Evolutionary conservation across 768 basidiomycete species (phyloP).

Genomic region (Lentinula boryana): DNA sequence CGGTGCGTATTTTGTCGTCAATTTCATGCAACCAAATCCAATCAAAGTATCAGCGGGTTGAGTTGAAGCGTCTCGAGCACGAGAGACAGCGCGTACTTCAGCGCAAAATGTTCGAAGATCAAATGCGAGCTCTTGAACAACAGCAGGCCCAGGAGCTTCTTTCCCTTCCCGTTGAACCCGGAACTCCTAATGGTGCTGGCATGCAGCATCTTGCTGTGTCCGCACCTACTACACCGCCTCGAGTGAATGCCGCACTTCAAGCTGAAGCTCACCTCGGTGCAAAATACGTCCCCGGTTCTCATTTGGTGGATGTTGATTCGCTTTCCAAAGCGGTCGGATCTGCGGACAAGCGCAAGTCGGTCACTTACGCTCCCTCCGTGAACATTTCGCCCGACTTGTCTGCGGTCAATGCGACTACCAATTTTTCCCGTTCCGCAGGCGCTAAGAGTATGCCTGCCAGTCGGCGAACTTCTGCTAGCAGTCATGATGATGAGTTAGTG

Average conservation of each 20-base stretch:
- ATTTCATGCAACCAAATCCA: background rate
- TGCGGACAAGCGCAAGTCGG: slow-evolving; percentile 80
- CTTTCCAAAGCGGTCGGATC: slow-evolving; percentile 67
- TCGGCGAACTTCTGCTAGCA: slow-evolving; percentile 83
- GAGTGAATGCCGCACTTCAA: slow-evolving; percentile 65
- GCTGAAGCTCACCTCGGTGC: slow-evolving; percentile 43
- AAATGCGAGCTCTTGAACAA: slow-evolving; percentile 90
- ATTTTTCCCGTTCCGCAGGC: slow-evolving; percentile 61
- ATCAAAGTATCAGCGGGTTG: slow-evolving; percentile 56
- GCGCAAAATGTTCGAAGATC: slow-evolving; percentile 90
- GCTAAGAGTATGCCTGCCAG: slow-evolving; percentile 94
- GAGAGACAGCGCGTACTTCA: slow-evolving; percentile 85
- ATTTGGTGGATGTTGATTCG: slow-evolving; percentile 53
- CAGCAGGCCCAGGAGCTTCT: slow-evolving; percentile 86
- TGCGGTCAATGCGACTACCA: slow-evolving; percentile 28
- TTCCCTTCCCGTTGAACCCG: slow-evolving; percentile 59
- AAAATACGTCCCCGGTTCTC: slow-evolving; percentile 36
- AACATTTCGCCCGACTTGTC: slow-evolving; percentile 67
- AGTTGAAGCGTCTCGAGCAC: slow-evolving; percentile 87
- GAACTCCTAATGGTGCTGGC: slow-evolving; percentile 30
- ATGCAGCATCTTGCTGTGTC: slow-evolving; percentile 81
- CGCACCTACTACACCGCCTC: slow-evolving; percentile 83
- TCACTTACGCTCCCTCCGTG: slow-evolving; percentile 76
- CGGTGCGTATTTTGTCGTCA: slow-evolving; percentile 44
- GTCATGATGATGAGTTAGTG: slow-evolving; percentile 78